Base-by-base conservation (phyloP, 2,329 filamentous ascomycete species). In the Nemania serpens region DNA sequence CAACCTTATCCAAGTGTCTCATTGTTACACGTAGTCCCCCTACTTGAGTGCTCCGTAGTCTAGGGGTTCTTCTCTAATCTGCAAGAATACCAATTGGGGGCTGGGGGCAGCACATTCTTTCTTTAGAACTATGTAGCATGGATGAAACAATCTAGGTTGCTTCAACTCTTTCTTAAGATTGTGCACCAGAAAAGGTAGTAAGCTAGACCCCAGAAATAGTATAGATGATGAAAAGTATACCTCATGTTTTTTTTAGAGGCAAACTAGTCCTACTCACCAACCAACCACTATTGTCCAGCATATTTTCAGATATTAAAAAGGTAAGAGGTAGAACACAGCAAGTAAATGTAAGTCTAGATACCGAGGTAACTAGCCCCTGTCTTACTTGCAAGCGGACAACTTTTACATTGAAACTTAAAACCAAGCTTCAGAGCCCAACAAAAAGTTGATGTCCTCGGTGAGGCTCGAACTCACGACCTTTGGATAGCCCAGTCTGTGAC, bases 381-480 rank as follows among this genome's bases (percentile, higher is more conserved):
- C n/a, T n/a, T n/a, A n/a, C n/a, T n/a, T 17, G 39, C 39, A 42
- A 42, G n/a, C n/a, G 39, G n/a, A 17, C 39, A 39, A 34, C 13
- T 42, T n/a, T 33, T 10, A 43, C 50, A 13, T 22, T 34, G 34
- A 33, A 39, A 12, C 36, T 4, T 13, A 39, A 39, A 39, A 39
- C 4, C 4, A n/a, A 39, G 11, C 4, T 39, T n/a, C 5, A 39
- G 10, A 42, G 10, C 7, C 2, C 15, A 42, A 13, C 39, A 48
- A 48, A 48, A 48, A n/a, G 34, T 18, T 17, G 17, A 39, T 77
- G 76, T 77, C 75, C 76, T 77, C 72, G 72, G 76, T 74, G 75
- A 81, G 77, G 69, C 72, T 79, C 75, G 82, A 83, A 75, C 81
- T 82, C 77, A 74, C 75, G 78, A 78, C 77, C 78, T 79, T 78